Conservation (phyloP, 73 alveolate genomes). For the Paramecium octaurelia region DNA sequence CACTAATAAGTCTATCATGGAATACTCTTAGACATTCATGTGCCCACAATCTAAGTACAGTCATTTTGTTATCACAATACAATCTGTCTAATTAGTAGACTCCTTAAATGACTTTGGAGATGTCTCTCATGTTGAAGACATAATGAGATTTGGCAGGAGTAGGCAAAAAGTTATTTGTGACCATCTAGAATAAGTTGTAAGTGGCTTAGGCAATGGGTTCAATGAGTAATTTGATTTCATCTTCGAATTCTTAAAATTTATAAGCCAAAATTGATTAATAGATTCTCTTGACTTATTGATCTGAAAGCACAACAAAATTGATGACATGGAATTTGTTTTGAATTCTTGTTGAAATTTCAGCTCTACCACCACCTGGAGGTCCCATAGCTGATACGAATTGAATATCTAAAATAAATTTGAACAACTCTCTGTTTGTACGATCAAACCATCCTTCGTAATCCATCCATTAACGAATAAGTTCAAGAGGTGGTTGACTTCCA, state of each 20-base stretch:
- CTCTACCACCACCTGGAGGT: slow-evolving; percentile 97
- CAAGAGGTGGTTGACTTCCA: slow-evolving; percentile 99
- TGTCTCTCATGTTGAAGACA: slow-evolving; percentile 97
- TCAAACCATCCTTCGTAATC: slow-evolving; percentile 99
- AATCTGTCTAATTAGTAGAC: slow-evolving; percentile 87
- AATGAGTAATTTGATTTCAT: slow-evolving; percentile 74
- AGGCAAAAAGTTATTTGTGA: slow-evolving; percentile 82
- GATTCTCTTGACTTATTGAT: slow-evolving; percentile 29
- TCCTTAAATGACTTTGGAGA: slow-evolving; percentile 95
- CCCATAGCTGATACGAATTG: slow-evolving; percentile 96
- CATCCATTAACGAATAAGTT: slow-evolving; percentile 96
- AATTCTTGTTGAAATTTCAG: slow-evolving; percentile 81
- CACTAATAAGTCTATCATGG: slow-evolving; percentile 90
- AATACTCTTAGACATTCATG: slow-evolving; percentile 97
- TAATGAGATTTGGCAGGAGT: slow-evolving; percentile 98
- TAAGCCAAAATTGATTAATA: slow-evolving; percentile 70
- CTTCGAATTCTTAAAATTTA: slow-evolving; percentile 84
- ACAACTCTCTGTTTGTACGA: slow-evolving; percentile 54
- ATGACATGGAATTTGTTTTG: slow-evolving; percentile 74
- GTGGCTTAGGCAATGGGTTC: slow-evolving; percentile 64
- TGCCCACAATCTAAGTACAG: slow-evolving; percentile 93
- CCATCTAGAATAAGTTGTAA: slow-evolving; percentile 35
- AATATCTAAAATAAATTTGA: slow-evolving; percentile 77
- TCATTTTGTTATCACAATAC: slow-evolving; percentile 92
- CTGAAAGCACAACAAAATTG: slow-evolving; percentile 71